Conservation (phyloP, 2,329 filamentous ascomycete genomes). For the Aureobasidium sp. region DNA sequence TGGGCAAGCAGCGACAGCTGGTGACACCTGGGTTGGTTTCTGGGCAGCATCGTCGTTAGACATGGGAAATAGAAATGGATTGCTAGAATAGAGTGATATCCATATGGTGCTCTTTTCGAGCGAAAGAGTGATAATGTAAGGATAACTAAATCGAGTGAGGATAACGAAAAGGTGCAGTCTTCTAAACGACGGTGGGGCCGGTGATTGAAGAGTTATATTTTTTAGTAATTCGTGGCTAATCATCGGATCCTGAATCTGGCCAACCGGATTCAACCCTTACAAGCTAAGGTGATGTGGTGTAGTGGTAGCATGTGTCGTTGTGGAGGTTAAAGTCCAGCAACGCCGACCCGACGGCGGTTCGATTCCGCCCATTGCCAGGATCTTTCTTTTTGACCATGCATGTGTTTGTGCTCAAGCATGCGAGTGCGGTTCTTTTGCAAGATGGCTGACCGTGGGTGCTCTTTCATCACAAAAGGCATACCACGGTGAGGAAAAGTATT, state of each 20-base stretch:
- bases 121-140: no score
- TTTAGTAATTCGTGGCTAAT: background rate
- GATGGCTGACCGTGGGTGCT: no score
- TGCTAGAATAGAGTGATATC: background rate
- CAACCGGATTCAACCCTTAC: slow-evolving; percentile 6
- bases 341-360: slow-evolving; percentile 16
- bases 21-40: slow-evolving; percentile 20
- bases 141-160: no score
- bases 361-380: slow-evolving; percentile 16
- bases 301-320: slow-evolving; percentile 13
- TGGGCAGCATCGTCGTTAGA: slow-evolving; percentile 8
- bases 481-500: no score
- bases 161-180: no score
- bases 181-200: no score
- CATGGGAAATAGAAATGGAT: background rate
- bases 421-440: no score
- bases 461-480: no score
- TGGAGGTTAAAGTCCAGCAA: slow-evolving; percentile 7
- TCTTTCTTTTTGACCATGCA: background rate
- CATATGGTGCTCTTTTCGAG: background rate
- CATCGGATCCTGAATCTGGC: slow-evolving; percentile 13
- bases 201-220: no score
- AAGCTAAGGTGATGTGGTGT: slow-evolving; percentile 13
- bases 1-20: slow-evolving; percentile 66
- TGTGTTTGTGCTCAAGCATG: no score